Conservation (phyloP, 2,329 filamentous ascomycete species). For the Arthrobotrys sphaeroides region DNA sequence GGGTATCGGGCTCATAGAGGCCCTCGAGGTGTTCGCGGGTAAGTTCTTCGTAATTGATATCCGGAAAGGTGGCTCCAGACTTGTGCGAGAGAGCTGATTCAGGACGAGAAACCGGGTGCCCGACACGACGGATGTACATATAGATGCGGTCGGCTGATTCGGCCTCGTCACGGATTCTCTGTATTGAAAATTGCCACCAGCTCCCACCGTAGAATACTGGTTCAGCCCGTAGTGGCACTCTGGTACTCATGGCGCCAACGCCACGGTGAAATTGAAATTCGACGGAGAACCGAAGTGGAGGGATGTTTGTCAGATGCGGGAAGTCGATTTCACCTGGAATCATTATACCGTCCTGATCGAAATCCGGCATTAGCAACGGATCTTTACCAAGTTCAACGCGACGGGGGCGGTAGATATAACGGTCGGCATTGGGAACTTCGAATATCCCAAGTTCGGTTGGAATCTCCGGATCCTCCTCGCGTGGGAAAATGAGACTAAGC, state of each 20-base stretch:
- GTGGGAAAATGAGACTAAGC: conserved; percentile 18
- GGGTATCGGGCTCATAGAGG: not conserved
- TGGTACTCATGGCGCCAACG: conserved; percentile 15
- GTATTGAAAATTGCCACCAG: conserved; percentile 51
- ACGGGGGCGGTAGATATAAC: conserved; percentile 30
- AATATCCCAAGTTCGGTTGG: not conserved
- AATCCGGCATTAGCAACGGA: not conserved
- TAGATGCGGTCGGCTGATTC: conserved; percentile 8
- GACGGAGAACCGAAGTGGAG: conserved; percentile 41
- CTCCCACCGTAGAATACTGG: conserved; percentile 46
- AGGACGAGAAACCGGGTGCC: not conserved
- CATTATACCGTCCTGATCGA: not conserved
- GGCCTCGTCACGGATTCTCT: not conserved
- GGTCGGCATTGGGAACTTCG: conserved; percentile 26
- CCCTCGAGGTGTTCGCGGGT: conserved; percentile 23
- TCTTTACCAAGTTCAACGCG: conserved; percentile 36
- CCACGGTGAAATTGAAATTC: conserved; percentile 46
- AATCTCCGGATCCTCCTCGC: not conserved
- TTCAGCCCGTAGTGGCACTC: conserved; percentile 16
- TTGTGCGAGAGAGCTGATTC: not conserved
- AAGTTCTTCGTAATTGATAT: conserved; percentile 38
- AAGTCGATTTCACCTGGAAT: not conserved
- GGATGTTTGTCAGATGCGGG: conserved; percentile 10
- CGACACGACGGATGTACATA: conserved; percentile 31
- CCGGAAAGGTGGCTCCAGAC: conserved; percentile 14